phyloP scores from a whole-genome alignment of 768 basidiomycete genomes.

The Arthromyces matolae region DNA sequence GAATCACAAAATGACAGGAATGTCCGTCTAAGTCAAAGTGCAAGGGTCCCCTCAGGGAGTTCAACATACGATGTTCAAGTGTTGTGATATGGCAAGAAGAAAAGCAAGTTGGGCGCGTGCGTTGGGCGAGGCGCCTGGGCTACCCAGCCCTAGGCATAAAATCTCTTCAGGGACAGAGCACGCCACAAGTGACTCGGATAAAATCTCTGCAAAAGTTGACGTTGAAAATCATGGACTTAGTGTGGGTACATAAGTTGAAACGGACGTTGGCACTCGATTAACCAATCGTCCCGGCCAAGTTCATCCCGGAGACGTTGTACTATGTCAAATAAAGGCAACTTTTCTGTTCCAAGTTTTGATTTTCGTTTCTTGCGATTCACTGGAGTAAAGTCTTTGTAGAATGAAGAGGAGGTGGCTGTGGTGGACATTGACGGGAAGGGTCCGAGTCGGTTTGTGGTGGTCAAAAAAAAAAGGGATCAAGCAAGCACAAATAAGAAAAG shows the following conservation, averaged over 20 bases:
- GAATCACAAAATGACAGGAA: too few species aligned
- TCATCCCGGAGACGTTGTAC: slow-evolving; percentile 44
- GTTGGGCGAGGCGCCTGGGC: slow-evolving; percentile 58
- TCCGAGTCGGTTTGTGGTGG: background rate
- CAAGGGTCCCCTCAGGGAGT: background rate
- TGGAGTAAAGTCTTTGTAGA: slow-evolving; percentile 50
- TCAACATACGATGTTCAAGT: slow-evolving; percentile 53
- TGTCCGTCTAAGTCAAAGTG: too few species aligned
- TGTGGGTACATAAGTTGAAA: slow-evolving; percentile 4
- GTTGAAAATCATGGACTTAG: slow-evolving; percentile 11
- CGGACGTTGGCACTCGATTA: slow-evolving; percentile 53
- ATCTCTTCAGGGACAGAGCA: slow-evolving; percentile 31
- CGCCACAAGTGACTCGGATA: slow-evolving; percentile 30
- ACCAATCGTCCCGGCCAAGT: slow-evolving; percentile 50
- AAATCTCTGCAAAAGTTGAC: slow-evolving; percentile 31
- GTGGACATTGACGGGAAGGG: slow-evolving; percentile 14
- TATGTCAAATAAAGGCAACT: slow-evolving; percentile 31
- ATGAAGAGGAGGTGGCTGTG: slow-evolving; percentile 27
- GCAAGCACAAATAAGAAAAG: too few species aligned
- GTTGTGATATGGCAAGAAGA: slow-evolving; percentile 50
- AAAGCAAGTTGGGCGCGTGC: slow-evolving; percentile 69
- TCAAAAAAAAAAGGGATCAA: too few species aligned
- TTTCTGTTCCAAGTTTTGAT: slow-evolving; percentile 30
- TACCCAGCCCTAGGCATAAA: slow-evolving; percentile 73
- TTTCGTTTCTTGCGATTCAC: slow-evolving; percentile 53